Evolutionary conservation across 768 basidiomycete species (phyloP), one percentile per base, ranked within the genome.

Genomic region (Ramaria rubella): DNA sequence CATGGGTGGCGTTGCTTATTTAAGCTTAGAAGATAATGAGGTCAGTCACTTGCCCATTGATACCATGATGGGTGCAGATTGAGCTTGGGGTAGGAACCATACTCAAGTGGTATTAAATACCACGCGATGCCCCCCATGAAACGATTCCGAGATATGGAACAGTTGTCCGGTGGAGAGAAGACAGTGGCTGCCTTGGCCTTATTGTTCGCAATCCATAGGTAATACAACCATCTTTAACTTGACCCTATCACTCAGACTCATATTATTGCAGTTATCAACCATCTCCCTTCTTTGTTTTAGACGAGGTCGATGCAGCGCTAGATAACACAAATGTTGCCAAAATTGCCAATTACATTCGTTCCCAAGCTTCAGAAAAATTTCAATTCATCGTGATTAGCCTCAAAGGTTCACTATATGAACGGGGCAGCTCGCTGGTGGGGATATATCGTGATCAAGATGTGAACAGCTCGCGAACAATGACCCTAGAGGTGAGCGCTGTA

Each of bases 51-150:
- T 19, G 3, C 5, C 23, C 44, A n/a, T 40, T 12, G 12, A 7
- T 3, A 5, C 21, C 17, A 23, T 15, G 19, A 26, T 23, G n/a
- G n/a, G 3, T 51, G 30, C 36, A 64, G 69, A 65, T 24, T 68
- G 69, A 50, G 66, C 68, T 29, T 31, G 12, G 4, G 21, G 3
- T 30, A 89, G 88, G 88, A 90, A 71, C 90, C 91, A 1, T 93
- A 93, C 61, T 76, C 75, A 21, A 84, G 81, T 34, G 92, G 96
- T 53, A 91, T 99, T 74, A 97, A 96, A 70, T 98, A 98, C 68
- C 95, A 98, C 66, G 94, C 95, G 1, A 99, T 98, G 96, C 96
- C 96, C 0, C 96, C 96, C 0, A 95, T 97, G 87, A 99, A 99
- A 69, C 88, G 94, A 2, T 98, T 98, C 79, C 81, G 94, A 59